These are phyloP conservation scores for Pulveroboletus sp. DNA, from an alignment of 768 basidiomycete genomes.

Conservation along the genomic window DNA sequence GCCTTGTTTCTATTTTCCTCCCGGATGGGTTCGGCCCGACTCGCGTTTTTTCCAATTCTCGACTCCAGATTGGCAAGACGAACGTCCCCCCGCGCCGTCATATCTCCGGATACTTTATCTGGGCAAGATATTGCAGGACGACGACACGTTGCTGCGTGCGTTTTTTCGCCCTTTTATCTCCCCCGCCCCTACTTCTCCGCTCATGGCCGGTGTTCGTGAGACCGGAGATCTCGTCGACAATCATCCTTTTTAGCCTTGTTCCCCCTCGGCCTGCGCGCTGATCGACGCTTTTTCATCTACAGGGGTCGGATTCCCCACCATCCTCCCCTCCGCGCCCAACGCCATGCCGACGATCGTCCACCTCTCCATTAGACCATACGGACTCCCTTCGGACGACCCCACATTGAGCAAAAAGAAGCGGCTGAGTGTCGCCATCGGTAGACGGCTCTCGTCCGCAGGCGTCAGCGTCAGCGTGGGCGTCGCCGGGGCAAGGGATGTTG, in stretches of 20 bases:
- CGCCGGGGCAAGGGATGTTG: constrained; percentile 1
- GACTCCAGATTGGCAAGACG: constrained; percentile 67
- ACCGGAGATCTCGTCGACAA: background rate
- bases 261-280: background rate
- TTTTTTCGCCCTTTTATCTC: constrained; percentile 2
- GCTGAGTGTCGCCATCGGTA: constrained; percentile 26
- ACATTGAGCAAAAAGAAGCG: constrained; percentile 54
- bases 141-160: constrained; percentile 69
- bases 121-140: constrained; percentile 80
- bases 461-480: background rate
- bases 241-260: background rate
- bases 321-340: constrained; percentile 28
- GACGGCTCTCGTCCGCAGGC: constrained; percentile 18
- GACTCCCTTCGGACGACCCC: constrained; percentile 47
- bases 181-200: background rate
- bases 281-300: constrained; percentile 1
- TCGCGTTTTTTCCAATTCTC: background rate
- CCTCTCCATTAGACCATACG: constrained; percentile 63
- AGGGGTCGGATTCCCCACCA: constrained; percentile 33
- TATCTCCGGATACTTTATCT: constrained; percentile 73
- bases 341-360: constrained; percentile 63
- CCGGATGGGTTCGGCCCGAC: background rate
- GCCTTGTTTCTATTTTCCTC: constrained; percentile 2
- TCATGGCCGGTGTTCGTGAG: too few species aligned
- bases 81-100: constrained; percentile 71